Percentiles rank a stretch among this genome's conserved stretches.
These are phyloP conservation scores for Scorias spongiosa DNA, from an alignment of 2,329 filamentous ascomycete genomes.

Conservation along the genomic window DNA sequence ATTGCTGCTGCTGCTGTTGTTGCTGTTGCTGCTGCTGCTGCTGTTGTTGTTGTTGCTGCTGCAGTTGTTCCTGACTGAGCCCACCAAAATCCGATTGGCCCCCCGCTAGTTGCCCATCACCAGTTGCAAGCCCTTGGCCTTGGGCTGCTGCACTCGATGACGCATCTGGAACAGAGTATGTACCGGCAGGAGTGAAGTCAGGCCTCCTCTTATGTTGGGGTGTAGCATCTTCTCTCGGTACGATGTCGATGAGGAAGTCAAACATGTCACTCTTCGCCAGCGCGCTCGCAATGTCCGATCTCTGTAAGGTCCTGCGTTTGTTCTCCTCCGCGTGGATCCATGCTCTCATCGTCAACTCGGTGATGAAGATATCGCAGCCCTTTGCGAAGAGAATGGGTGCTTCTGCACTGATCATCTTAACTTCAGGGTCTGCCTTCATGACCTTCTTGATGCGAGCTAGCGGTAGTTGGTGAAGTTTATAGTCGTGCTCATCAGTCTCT, in stretches of 20 bases:
- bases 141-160: conserved; percentile 29
- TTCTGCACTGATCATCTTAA: conserved; percentile 99
- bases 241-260: conserved; percentile 97
- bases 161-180: conserved; percentile 36
- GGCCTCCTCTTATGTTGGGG: conserved; percentile 60
- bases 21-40: conserved; percentile 34
- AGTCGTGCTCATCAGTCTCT: conserved; percentile 90
- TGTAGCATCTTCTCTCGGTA: conserved; percentile 83
- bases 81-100: conserved; percentile 16
- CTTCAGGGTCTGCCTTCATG: conserved; percentile 98
- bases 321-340: conserved; percentile 99
- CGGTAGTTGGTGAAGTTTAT: conserved; percentile 93
- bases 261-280: conserved; percentile 99
- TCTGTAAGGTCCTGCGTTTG: conserved; percentile 86
- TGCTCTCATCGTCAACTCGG: conserved; percentile 90
- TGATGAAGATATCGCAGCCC: conserved; percentile 95
- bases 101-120: conserved; percentile 14
- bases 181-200: conserved; percentile 23
- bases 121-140: conserved; percentile 16
- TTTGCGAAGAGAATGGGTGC: conserved; percentile 96
- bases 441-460: conserved; percentile 99
- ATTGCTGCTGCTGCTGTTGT: conserved; percentile 43
- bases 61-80: conserved; percentile 19
- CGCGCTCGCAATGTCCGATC: conserved; percentile 90
- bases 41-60: conserved; percentile 28